These are phyloP conservation scores for Ustilago curta DNA, from an alignment of 1,284 basidiomycete species.

Conservation along the genomic window DNA sequence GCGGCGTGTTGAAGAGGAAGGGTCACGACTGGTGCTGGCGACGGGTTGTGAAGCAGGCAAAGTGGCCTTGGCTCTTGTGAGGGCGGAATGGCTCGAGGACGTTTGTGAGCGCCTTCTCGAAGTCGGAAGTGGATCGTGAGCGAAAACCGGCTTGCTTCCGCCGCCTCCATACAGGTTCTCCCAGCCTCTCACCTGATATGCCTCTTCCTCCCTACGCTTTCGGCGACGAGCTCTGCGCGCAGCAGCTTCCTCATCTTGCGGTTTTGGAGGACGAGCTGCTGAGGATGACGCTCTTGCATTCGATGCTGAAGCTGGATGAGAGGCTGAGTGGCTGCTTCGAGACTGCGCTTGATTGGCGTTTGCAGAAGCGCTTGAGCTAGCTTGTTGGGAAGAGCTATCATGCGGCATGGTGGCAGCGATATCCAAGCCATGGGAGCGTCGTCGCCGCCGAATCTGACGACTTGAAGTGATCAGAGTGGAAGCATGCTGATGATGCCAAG, in stretches of 20 bases:
- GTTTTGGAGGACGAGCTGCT: neutral
- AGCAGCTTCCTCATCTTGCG: conserved; percentile 7
- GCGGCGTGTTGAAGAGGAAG: neutral
- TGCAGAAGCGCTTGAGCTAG: conserved; percentile 7
- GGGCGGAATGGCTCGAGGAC: neutral
- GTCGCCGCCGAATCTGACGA: neutral
- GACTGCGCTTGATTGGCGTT: neutral
- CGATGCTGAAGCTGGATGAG: neutral
- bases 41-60: neutral
- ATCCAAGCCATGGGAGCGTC: neutral
- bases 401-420: neutral
- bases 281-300: conserved; percentile 4
- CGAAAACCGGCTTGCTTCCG: conserved; percentile 22
- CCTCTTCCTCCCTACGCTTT: conserved; percentile 28
- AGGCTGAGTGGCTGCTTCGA: neutral
- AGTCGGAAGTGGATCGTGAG: conserved; percentile 2
- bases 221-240: conserved; percentile 23
- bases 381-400: neutral
- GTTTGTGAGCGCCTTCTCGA: neutral
- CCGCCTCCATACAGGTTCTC: conserved; percentile 34
- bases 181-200: conserved; percentile 34
- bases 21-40: neutral
- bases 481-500: conserved; percentile 6
- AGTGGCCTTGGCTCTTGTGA: neutral
- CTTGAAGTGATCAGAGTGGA: neutral